Evolutionary conservation across 345 rosid genomes (phyloP), one percentile per base, ranked within the genome.

Genomic region (Streptanthus diversifolius): DNA sequence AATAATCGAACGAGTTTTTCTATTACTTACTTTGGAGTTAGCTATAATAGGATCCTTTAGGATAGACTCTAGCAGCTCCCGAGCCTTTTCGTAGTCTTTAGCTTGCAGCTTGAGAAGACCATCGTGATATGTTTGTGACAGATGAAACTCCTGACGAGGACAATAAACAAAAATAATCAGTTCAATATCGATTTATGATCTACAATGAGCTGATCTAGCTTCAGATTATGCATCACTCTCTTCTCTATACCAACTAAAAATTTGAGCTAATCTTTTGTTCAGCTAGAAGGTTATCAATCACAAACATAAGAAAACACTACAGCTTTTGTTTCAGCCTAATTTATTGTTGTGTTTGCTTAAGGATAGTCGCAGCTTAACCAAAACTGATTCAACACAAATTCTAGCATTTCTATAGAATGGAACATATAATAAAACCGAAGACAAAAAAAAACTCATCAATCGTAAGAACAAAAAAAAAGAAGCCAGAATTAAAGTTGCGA

Each of bases 51-150:
- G 99, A 83, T 95, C 93, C 80, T 85, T 87, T 4, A 95, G 80
- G 70, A 91, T 87, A 25, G 92, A 85, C 76, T 91, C 93, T 22
- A 95, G 78, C 66, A 90, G 84, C 56, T 87, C 84, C 11, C 86
- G 82, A 52, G 98, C 96, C 77, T 88, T 88, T 56, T 82, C 90
- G 10, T 87, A 91, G 71, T 91, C 93, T 82, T 95, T 95, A 22
- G 92, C 82, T 79, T 95, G 96, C 64, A 95, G 82, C 80, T 90
- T 87, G 72, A 85, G 86, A 73, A 95, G 96, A 54, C 99, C 98
- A 5, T 91, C 93, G 47, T 91, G 93, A 66, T 95, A 91, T 52
- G 87, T 84, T 77, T 95, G 97, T 9, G 96, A 85, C 58, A 95
- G 86, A 84, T 87, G 92, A 85, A 88, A 91, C 80, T 95, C 99